These are phyloP conservation scores for Blastobotrys petasosporus DNA, from an alignment of 1,139 yeast species.

Conservation along the genomic window DNA sequence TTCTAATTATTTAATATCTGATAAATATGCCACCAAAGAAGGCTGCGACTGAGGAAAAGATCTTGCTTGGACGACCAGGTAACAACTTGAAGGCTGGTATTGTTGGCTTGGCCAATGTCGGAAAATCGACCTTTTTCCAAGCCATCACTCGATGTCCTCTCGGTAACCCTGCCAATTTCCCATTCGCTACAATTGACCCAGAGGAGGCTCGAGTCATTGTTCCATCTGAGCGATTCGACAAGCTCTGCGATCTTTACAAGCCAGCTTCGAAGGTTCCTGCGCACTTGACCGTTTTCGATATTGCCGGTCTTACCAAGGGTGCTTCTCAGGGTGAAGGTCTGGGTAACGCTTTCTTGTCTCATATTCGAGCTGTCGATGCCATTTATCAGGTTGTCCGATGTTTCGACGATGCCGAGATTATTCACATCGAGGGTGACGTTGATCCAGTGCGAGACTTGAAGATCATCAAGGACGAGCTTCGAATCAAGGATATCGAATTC, in stretches of 20 bases:
- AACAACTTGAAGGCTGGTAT: slow-evolving; percentile 61
- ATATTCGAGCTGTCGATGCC: slow-evolving; percentile 97
- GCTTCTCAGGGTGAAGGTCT: slow-evolving; percentile 97
- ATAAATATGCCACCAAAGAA: slow-evolving; percentile 86
- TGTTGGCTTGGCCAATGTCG: slow-evolving; percentile 92
- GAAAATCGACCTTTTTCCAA: slow-evolving; percentile 76
- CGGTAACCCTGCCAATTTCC: slow-evolving; percentile 97
- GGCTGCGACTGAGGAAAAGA: slow-evolving; percentile 82
- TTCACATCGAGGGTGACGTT: slow-evolving; percentile 97
- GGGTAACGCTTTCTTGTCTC: slow-evolving; percentile 96
- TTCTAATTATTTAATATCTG: background rate
- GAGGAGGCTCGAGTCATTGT: slow-evolving; percentile 98
- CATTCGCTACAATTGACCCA: slow-evolving; percentile 97
- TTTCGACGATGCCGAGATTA: slow-evolving; percentile 96
- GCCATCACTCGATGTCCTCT: slow-evolving; percentile 81
- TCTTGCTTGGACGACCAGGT: slow-evolving; percentile 96
- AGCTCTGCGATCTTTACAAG: slow-evolving; percentile 63
- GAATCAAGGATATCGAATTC: slow-evolving; percentile 95
- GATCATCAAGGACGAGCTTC: slow-evolving; percentile 83
- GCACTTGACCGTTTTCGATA: slow-evolving; percentile 86
- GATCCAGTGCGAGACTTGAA: slow-evolving; percentile 94
- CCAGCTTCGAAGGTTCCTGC: slow-evolving; percentile 91
- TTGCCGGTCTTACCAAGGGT: slow-evolving; percentile 97
- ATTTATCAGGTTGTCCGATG: slow-evolving; percentile 97
- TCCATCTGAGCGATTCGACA: slow-evolving; percentile 86